Base-by-base conservation (phyloP, 2,329 filamentous ascomycete genomes). In the Colletotrichum falcatum region DNA sequence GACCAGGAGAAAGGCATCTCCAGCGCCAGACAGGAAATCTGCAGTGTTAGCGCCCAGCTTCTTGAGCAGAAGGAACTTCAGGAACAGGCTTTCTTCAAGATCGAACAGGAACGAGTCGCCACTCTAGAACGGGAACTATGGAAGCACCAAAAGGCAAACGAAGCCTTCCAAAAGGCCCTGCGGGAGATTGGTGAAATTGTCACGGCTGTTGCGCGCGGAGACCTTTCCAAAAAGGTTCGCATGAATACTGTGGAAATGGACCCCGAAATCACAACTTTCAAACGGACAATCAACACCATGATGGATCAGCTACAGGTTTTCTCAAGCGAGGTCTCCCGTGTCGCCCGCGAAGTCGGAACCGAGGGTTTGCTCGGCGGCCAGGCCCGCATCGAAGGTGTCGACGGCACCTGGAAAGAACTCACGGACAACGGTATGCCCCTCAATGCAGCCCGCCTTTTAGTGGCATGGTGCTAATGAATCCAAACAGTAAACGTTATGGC, bases 211-310 rank as follows among this genome's bases (percentile, higher is more conserved):
- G 96, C 95, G 67, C 94, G 94, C 77, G 95, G 95, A 82, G 95
- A 98, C 79, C 86, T 98, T 72, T 97, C 94, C 80, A 98, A 97
- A 86, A 97, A 97, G 83, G 95, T 98, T 73, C 90, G 95, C 77
- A 97, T 98, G 80, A 96, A 98, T 79, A 93, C 93, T 5, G 92
- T 97, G 74, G 95, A 98, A 84, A 96, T 98, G 92, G 95, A 98
- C 86, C 94, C 95, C 35, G 95, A 98, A 86, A 98, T 98, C 78
- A 96, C 94, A 35, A 95, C 94, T 12, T 98, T 98, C 86, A 98
- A 98, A 84, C 91, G 94, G 77, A 98, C 95, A 72, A 98, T 98
- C 84, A 98, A 98, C 81, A 97, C 93, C 75, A 98, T 98, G 95
- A 97, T 98, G 90, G 95, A 98, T 79, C 95, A 98, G 81, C 87